Evolutionary conservation across 2,329 filamentous ascomycete species (phyloP).

Genomic region (Ascochyta koolunga): DNA sequence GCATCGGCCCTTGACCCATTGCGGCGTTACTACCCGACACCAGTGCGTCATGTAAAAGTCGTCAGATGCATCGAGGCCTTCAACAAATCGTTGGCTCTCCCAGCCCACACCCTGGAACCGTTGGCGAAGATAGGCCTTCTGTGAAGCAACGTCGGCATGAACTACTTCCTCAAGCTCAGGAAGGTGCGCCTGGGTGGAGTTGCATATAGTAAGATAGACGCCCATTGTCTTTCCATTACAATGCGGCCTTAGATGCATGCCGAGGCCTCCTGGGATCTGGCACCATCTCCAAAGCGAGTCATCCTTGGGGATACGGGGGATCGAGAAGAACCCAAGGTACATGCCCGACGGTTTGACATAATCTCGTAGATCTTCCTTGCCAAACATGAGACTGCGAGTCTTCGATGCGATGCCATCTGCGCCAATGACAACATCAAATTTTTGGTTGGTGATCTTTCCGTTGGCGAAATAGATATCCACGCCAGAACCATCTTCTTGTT

Average conservation of each 20-base stretch:
- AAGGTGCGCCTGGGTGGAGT: constrained; percentile 14
- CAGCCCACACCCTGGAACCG: constrained; percentile 53
- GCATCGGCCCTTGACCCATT: constrained; percentile 57
- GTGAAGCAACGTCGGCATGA: constrained; percentile 42
- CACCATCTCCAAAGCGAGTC: constrained; percentile 34
- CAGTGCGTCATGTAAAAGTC: constrained; percentile 58
- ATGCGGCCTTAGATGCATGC: constrained; percentile 36
- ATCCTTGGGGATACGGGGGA: constrained; percentile 29
- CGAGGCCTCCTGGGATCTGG: constrained; percentile 28
- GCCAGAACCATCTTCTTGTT: constrained; percentile 22
- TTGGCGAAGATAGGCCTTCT: constrained; percentile 50
- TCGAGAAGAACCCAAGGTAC: constrained; percentile 42
- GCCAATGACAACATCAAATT: constrained; percentile 38
- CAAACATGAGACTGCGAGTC: constrained; percentile 35
- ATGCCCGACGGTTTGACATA: constrained; percentile 28
- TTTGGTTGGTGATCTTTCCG: constrained; percentile 22
- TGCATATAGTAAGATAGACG: constrained; percentile 34
- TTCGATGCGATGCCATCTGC: constrained; percentile 37
- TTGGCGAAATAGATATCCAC: constrained; percentile 34
- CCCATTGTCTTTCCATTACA: constrained; percentile 32
- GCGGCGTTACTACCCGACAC: constrained; percentile 53
- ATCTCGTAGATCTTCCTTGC: constrained; percentile 24
- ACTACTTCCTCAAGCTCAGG: constrained; percentile 25
- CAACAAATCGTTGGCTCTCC: constrained; percentile 53
- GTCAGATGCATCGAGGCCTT: constrained; percentile 47